phyloP scores from a whole-genome alignment of 768 basidiomycete species.

The Boletus pseudo-olivaceus region DNA sequence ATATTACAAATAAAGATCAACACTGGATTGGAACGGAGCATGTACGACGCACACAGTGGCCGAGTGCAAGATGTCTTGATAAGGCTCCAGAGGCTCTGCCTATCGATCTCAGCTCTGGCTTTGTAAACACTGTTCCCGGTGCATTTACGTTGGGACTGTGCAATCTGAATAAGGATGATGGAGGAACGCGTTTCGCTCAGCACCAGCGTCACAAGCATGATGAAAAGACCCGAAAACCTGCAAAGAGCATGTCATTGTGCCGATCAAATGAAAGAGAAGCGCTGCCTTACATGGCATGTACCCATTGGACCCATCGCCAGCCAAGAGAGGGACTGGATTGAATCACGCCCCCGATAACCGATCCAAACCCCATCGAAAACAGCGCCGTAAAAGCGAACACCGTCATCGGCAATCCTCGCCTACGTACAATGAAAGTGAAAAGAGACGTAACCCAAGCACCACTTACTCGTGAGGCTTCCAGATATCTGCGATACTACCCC shows the following conservation, averaged over 20 bases:
- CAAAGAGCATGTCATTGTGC: background rate
- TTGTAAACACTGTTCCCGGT: constrained; percentile 60
- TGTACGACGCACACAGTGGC: constrained; percentile 54
- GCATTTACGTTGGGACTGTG: constrained; percentile 58
- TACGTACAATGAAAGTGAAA: constrained; percentile 22
- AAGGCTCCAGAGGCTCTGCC: constrained; percentile 47
- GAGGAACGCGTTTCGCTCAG: constrained; percentile 72
- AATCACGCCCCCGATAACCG: constrained; percentile 61
- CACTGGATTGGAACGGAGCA: background rate
- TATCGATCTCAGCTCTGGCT: constrained; percentile 60
- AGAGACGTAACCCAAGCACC: background rate
- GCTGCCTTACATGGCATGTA: constrained; percentile 53
- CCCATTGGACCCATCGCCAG: constrained; percentile 86
- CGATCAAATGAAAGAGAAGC: background rate
- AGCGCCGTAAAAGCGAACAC: constrained; percentile 59
- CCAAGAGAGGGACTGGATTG: constrained; percentile 52
- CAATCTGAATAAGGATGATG: constrained; percentile 66
- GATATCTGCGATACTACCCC: constrained; percentile 69
- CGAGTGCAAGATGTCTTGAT: constrained; percentile 68
- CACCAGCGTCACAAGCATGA: constrained; percentile 47
- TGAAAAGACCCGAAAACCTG: constrained; percentile 51
- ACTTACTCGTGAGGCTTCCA: constrained; percentile 59
- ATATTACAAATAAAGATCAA: constrained; percentile 28
- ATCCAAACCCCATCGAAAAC: constrained; percentile 58
- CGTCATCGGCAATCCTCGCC: constrained; percentile 75